A percentile compares a stretch with the other conserved stretches of the same genome.
These are phyloP conservation scores for Pseudozyma sp. DNA, from an alignment of 1,284 basidiomycete genomes.

Conservation along the genomic window DNA sequence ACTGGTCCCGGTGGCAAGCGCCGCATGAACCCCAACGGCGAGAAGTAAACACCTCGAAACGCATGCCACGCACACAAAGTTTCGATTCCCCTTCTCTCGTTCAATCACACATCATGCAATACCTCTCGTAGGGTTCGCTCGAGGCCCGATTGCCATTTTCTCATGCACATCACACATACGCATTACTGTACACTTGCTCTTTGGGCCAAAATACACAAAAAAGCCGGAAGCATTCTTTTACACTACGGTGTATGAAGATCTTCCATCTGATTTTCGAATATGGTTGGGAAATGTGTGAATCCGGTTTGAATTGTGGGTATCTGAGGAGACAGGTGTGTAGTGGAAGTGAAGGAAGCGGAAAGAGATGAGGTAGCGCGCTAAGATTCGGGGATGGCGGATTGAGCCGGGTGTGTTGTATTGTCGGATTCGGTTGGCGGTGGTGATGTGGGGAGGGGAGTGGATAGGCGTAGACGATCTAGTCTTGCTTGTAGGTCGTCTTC, in stretches of 20 bases:
- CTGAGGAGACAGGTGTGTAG: background rate
- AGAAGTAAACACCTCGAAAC: conserved; percentile 53
- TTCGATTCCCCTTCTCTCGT: background rate
- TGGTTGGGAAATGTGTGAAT: too few species aligned
- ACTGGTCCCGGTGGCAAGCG: conserved; percentile 91
- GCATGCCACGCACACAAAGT: too few species aligned
- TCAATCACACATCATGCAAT: conserved; percentile 7
- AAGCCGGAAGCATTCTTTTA: background rate
- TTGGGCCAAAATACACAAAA: conserved; percentile 9
- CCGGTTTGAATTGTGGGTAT: background rate
- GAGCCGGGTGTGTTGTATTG: background rate
- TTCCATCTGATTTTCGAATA: background rate
- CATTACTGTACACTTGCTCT: conserved; percentile 7
- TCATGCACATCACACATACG: background rate
- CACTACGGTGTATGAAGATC: background rate
- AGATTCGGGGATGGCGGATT: conserved; percentile 1
- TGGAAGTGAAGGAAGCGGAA: background rate
- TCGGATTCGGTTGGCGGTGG: background rate
- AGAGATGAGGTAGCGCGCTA: background rate
- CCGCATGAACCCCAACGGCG: conserved; percentile 76
- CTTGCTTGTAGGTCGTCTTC: conserved; percentile 11
- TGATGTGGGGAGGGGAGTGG: background rate
- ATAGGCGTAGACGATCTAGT: conserved; percentile 15
- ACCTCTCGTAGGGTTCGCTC: conserved; percentile 19
- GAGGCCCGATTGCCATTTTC: background rate